Conservation (phyloP, 1,139 yeast genomes). For the Wickerhamomyces sp. region DNA sequence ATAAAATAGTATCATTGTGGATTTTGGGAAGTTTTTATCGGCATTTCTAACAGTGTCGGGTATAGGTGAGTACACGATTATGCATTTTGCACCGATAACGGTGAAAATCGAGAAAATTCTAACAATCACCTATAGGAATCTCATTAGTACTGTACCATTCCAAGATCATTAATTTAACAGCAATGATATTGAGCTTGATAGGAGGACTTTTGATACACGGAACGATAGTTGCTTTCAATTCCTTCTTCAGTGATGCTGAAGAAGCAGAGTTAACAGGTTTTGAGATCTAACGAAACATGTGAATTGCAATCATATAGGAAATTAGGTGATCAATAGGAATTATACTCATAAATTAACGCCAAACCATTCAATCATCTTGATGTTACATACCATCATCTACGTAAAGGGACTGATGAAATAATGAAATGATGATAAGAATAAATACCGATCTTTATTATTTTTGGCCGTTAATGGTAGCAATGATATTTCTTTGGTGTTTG, state of each 20-base stretch:
- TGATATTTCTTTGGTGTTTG: constrained; percentile 58
- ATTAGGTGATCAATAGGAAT: background rate
- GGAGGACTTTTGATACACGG: constrained; percentile 74
- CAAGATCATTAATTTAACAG: constrained; percentile 50
- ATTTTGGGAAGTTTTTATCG: constrained; percentile 64
- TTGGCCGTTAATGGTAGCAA: constrained; percentile 70
- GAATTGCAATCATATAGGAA: no score
- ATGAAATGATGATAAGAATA: background rate
- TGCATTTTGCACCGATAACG: no score
- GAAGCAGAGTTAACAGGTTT: constrained; percentile 29
- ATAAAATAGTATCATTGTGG: constrained; percentile 37
- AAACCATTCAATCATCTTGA: background rate
- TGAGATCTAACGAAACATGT: constrained; percentile 20
- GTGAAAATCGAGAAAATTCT: no score
- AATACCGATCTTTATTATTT: constrained; percentile 2
- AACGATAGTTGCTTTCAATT: constrained; percentile 68
- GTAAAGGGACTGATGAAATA: background rate
- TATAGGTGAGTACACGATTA: constrained; percentile 29
- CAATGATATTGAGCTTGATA: constrained; percentile 55
- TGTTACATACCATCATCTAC: background rate
- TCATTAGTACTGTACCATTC: constrained; percentile 68
- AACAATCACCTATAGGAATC: constrained; percentile 31
- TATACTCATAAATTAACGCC: background rate
- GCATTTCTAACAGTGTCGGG: constrained; percentile 67
- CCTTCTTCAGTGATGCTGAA: constrained; percentile 60